A percentile compares a stretch with the other conserved stretches of the same genome.
phyloP scores from a whole-genome alignment of 2,329 filamentous ascomycete species.

The Bipolaris bicolor region DNA sequence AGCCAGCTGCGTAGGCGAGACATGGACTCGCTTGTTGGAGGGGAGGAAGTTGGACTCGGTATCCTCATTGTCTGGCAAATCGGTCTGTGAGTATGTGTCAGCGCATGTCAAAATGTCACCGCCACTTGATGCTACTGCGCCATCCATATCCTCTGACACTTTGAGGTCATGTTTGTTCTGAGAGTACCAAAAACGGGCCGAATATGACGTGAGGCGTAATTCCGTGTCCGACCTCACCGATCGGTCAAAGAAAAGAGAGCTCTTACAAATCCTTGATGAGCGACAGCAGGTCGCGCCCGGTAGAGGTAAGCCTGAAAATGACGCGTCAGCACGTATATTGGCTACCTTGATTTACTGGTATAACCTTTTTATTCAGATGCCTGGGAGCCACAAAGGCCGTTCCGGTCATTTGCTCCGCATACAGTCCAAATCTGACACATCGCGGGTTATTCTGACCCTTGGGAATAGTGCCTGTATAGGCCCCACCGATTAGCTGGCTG shows the following conservation, averaged over 20 bases:
- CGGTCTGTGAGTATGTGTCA: slow-evolving; percentile 40
- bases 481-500: slow-evolving; percentile 21
- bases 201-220: slow-evolving; percentile 3
- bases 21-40: slow-evolving; percentile 44
- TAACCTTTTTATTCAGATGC: slow-evolving; percentile 44
- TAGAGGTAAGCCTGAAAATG: slow-evolving; percentile 37
- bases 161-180: neutral
- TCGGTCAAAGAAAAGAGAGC: neutral
- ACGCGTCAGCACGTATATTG: slow-evolving; percentile 11
- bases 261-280: slow-evolving; percentile 49
- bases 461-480: slow-evolving; percentile 50
- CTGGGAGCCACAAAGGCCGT: slow-evolving; percentile 46
- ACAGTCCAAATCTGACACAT: slow-evolving; percentile 45
- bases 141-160: neutral
- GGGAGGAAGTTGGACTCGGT: slow-evolving; percentile 47
- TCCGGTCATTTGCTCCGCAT: slow-evolving; percentile 49
- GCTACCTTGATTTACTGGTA: neutral
- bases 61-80: slow-evolving; percentile 45
- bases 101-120: slow-evolving; percentile 17
- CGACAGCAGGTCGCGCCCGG: slow-evolving; percentile 46
- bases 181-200: neutral
- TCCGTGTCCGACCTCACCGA: neutral
- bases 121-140: neutral
- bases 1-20: slow-evolving; percentile 47
- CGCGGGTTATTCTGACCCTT: slow-evolving; percentile 54